These are phyloP conservation scores for Xylariaceae sp. DNA, from an alignment of 2,329 filamentous ascomycete genomes.

Conservation along the genomic window DNA sequence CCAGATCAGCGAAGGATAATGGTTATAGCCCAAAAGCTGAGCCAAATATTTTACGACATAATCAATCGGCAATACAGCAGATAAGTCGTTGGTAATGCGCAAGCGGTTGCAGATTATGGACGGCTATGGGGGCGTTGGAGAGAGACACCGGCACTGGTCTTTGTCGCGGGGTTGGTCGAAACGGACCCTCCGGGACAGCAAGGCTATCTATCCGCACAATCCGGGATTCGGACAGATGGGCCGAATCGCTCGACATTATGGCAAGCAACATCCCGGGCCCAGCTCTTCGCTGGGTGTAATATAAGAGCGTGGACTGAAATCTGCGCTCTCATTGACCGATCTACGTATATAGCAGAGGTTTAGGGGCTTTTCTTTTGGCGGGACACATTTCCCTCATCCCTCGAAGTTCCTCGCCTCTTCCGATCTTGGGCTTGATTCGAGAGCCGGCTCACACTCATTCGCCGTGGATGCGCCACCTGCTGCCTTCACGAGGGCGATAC, in stretches of 20 bases:
- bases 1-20: conserved; percentile 19
- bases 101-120: conserved; percentile 18
- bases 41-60: conserved; percentile 18
- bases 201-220: conserved; percentile 30
- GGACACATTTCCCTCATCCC: neutral
- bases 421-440: neutral
- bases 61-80: conserved; percentile 16
- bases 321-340: neutral
- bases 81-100: conserved; percentile 14
- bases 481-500: conserved; percentile 17
- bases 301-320: neutral
- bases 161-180: conserved; percentile 27
- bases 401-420: neutral
- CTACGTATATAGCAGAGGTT: neutral
- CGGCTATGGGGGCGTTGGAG: conserved; percentile 29
- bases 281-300: conserved; percentile 17
- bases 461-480: conserved; percentile 21
- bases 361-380: neutral
- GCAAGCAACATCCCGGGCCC: conserved; percentile 21
- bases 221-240: conserved; percentile 27
- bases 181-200: conserved; percentile 26
- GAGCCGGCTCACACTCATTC: conserved; percentile 3
- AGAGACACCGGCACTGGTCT: conserved; percentile 24
- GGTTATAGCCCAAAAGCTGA: conserved; percentile 21
- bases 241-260: conserved; percentile 11